Evolutionary conservation across 306 rosid species (phyloP).

Genomic region (Malus sieversii): DNA sequence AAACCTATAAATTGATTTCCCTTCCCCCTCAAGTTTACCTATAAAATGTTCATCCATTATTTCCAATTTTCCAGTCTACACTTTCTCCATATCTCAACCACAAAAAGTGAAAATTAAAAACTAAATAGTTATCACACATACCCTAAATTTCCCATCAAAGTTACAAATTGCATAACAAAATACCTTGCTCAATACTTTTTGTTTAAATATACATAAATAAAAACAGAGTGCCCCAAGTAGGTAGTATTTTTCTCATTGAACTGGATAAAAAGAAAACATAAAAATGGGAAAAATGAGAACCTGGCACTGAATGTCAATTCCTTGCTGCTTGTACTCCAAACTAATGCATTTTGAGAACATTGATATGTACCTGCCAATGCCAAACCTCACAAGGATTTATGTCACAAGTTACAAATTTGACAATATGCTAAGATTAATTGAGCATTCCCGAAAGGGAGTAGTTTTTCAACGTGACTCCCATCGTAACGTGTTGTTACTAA

Average conservation of each 20-base stretch:
- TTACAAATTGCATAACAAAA: not conserved
- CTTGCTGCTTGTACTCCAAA: slow-evolving; percentile 20
- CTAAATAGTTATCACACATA: too few species aligned
- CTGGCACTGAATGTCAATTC: slow-evolving; percentile 32
- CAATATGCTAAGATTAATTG: not conserved
- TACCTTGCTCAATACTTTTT: not conserved
- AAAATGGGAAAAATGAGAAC: not conserved
- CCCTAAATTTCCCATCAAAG: not conserved
- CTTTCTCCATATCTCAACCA: too few species aligned
- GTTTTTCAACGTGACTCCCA: too few species aligned
- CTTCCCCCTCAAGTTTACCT: too few species aligned
- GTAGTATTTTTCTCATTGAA: too few species aligned
- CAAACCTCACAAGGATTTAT: not conserved
- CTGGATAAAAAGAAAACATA: not conserved
- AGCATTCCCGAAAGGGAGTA: not conserved
- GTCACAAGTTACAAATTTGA: not conserved
- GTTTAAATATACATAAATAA: not conserved
- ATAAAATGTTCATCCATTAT: too few species aligned
- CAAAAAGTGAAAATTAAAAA: too few species aligned
- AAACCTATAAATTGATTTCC: too few species aligned
- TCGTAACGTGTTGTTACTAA: too few species aligned
- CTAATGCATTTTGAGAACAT: slow-evolving; percentile 7
- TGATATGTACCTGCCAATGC: slow-evolving; percentile 6
- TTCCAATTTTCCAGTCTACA: too few species aligned
- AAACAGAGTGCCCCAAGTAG: not conserved